Evolutionary conservation across 805 yeast genomes (phyloP), one percentile per base, ranked within the genome.

Genomic region (Ogataea nitratoaversa): DNA sequence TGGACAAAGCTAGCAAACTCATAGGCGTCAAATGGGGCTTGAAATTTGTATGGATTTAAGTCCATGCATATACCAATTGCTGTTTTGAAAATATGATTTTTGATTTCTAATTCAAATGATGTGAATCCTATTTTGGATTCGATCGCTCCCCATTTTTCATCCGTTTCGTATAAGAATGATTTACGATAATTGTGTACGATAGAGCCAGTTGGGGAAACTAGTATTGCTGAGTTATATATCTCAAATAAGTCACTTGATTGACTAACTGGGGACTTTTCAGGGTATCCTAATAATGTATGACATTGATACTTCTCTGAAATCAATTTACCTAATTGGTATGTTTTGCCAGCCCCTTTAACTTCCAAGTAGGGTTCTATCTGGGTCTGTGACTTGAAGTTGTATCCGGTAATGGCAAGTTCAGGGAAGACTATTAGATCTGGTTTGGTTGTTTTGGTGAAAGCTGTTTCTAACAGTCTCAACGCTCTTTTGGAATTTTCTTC

Each of bases 41-140:
- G 68, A 59, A 90, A 90, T 56, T 84, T 71, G 59, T 85, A 84
- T 0, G 96, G 96, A 57, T 86, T 89, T 46, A 90, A 60, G 63
- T 90, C 98, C 97, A 90, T 90, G 58, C 98, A 90, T 5, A 90
- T 88, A 0, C 96, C 98, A 40, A 90, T 68, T 25, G 80, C 71
- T 1, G 83, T 65, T 27, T 59, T 70, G 6, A 75, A 49, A 4
- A 18, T 37, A 13, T 36, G 35, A 16, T 54, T 55, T 17, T 56
- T 53, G 17, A 75, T 58, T 4, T 52, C 50, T 31, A 82, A 50
- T 4, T 67, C 67, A 36, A 83, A 74, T 1, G 72, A 57, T 19
- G 66, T 60, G 52, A 88, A 89, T 0, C 78, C 79, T 2, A 57
- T 62, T 0, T 84, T 82, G 35, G 82, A 81, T 53, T 85, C 95